These are phyloP conservation scores for Penicillium parvum DNA, from an alignment of 495 filamentous ascomycete genomes.

Conservation along the genomic window DNA sequence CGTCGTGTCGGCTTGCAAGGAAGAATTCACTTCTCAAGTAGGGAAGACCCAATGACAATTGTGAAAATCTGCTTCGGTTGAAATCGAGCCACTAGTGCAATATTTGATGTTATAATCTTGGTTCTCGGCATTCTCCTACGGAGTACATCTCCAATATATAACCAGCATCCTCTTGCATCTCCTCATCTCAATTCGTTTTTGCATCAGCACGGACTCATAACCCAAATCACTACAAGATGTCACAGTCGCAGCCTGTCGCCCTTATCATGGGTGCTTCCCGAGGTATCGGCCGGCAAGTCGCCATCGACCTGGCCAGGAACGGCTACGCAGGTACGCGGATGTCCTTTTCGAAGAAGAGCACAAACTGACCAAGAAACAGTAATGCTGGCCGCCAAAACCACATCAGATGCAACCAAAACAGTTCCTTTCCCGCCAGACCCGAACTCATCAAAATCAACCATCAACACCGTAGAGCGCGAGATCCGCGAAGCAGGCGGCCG, in stretches of 20 bases:
- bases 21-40: background rate
- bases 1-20: background rate
- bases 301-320: constrained; percentile 66
- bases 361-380: constrained; percentile 44
- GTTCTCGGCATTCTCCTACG: background rate
- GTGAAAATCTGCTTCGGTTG: too few species aligned
- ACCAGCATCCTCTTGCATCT: background rate
- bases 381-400: constrained; percentile 76
- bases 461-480: constrained; percentile 78
- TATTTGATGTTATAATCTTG: constrained; percentile 9
- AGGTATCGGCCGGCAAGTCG: constrained; percentile 76
- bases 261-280: constrained; percentile 70
- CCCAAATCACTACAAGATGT: constrained; percentile 12
- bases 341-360: background rate
- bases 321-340: constrained; percentile 58
- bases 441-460: constrained; percentile 74
- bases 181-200: background rate
- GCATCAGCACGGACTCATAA: background rate
- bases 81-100: constrained; percentile 1
- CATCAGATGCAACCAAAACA: constrained; percentile 53
- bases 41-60: background rate
- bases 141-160: background rate
- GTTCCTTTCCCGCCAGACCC: constrained; percentile 73
- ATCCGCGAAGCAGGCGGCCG: constrained; percentile 63
- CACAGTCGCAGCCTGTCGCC: constrained; percentile 47